Conservation (phyloP, 495 filamentous ascomycete species). For the Neohortaea acidophila region DNA sequence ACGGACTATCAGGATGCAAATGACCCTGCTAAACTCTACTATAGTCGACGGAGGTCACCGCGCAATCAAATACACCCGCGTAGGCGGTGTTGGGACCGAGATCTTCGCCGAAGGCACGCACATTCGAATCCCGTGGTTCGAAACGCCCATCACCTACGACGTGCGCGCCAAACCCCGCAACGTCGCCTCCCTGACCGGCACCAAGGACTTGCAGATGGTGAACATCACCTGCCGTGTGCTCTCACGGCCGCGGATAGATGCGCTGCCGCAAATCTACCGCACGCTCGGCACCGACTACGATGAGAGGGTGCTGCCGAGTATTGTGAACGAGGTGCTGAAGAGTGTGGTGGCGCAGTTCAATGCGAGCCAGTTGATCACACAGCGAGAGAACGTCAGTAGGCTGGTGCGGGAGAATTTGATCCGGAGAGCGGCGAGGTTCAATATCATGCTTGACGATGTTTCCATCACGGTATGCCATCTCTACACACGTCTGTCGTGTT, state of each 20-base stretch:
- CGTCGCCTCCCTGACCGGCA: conserved; percentile 92
- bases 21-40: background rate
- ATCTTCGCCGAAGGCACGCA: conserved; percentile 98
- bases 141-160: conserved; percentile 91
- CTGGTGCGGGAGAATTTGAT: conserved; percentile 88
- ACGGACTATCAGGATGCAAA: background rate
- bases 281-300: conserved; percentile 94
- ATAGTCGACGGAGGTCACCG: conserved; percentile 94
- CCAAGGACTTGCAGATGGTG: conserved; percentile 99
- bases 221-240: conserved; percentile 99
- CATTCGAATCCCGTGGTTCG: conserved; percentile 86
- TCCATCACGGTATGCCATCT: conserved; percentile 64
- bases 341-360: conserved; percentile 99
- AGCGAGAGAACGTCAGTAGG: conserved; percentile 87
- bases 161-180: conserved; percentile 94
- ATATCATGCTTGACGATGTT: conserved; percentile 93
- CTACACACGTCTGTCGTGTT: background rate
- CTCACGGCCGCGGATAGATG: conserved; percentile 70
- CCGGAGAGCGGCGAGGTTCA: conserved; percentile 81
- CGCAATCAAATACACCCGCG: conserved; percentile 92
- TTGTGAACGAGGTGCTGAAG: conserved; percentile 97
- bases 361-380: conserved; percentile 92
- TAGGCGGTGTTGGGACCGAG: conserved; percentile 89
- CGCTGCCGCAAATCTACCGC: conserved; percentile 89
- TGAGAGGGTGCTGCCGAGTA: conserved; percentile 88